phyloP scores from a whole-genome alignment of 495 filamentous ascomycete species.

The Pyronema omphalodes region DNA sequence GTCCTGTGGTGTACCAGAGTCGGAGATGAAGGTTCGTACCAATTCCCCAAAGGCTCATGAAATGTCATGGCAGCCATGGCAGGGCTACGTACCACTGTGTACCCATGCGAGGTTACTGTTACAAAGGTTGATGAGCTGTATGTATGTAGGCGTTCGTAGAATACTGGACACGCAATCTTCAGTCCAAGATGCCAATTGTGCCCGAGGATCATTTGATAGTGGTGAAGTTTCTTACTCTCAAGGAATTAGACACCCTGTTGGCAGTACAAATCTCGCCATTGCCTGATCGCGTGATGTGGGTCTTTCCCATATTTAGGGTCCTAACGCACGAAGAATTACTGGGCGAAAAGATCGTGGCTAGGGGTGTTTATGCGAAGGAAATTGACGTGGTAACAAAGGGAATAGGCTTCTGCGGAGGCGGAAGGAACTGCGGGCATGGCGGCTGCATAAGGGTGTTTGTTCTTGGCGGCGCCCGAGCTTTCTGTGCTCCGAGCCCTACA shows the following conservation, averaged over 20 bases:
- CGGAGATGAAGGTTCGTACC: background rate
- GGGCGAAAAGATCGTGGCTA: conserved; percentile 5
- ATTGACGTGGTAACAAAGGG: conserved; percentile 12
- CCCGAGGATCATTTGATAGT: conserved; percentile 5
- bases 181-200: background rate
- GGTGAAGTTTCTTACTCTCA: conserved; percentile 14
- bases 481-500: no score
- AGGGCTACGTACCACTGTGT: no score
- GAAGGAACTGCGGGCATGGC: background rate
- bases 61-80: no score
- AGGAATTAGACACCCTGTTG: conserved; percentile 10
- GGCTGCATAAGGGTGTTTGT: background rate
- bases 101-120: no score
- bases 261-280: conserved; percentile 8
- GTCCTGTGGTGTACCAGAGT: background rate
- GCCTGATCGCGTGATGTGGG: conserved; percentile 10
- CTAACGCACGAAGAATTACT: conserved; percentile 5
- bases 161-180: conserved; percentile 7
- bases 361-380: conserved; percentile 9
- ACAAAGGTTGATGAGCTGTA: no score
- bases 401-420: conserved; percentile 12
- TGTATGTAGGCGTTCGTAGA: conserved; percentile 7
- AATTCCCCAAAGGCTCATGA: no score
- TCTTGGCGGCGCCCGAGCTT: no score
- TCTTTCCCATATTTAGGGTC: conserved; percentile 13